Conservation (phyloP, 208 protist genomes). For the Trypanosoma caninum region DNA sequence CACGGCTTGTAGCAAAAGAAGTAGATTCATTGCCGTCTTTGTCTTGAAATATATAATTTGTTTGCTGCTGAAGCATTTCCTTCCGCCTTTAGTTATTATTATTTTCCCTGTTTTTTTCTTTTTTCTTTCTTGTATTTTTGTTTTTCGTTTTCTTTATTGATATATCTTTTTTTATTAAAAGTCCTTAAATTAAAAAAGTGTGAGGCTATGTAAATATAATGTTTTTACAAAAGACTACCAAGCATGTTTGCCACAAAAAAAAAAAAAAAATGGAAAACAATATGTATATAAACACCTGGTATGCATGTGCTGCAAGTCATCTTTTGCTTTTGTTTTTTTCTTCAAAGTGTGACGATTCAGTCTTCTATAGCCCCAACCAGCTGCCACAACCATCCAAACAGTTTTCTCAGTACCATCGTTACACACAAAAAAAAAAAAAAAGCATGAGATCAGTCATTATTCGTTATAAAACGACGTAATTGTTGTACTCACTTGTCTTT, state of each 20-base stretch:
- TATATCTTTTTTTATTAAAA: background rate
- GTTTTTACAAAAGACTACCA: too few species aligned
- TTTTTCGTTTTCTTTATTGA: background rate
- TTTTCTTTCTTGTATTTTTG: too few species aligned
- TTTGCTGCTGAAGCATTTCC: background rate
- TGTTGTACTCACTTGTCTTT: constrained; percentile 26
- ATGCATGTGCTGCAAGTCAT: too few species aligned
- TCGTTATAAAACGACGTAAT: constrained; percentile 8
- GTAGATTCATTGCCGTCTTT: constrained; percentile 13
- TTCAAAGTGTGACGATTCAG: too few species aligned
- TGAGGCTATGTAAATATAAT: too few species aligned
- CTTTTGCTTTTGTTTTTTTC: too few species aligned
- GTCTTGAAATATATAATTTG: too few species aligned
- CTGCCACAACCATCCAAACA: too few species aligned
- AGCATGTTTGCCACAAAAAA: background rate
- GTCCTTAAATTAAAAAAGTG: too few species aligned
- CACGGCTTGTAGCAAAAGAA: constrained; percentile 23
- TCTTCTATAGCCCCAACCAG: too few species aligned
- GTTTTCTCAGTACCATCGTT: background rate
- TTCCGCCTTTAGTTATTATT: background rate
- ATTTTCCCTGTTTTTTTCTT: background rate
- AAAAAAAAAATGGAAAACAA: constrained; percentile 9
- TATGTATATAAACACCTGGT: background rate
- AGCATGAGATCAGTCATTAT: background rate
- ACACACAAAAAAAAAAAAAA: background rate